Conservation (phyloP, 2,329 filamentous ascomycete genomes). For the Triangularia verruculosa region DNA sequence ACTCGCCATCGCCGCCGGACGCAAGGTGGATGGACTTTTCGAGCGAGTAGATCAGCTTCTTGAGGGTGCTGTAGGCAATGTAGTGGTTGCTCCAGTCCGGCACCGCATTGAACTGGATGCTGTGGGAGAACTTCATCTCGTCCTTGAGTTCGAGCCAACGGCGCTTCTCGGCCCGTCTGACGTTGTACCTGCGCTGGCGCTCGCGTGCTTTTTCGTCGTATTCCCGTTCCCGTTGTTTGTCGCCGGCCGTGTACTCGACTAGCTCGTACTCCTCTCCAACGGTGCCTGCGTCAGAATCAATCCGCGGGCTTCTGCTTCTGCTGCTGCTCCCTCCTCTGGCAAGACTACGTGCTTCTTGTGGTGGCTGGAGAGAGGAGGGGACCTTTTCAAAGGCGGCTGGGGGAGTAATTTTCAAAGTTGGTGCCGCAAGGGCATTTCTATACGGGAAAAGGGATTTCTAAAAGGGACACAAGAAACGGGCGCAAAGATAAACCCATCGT, state of each 20-base stretch:
- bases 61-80: slow-evolving; percentile 96
- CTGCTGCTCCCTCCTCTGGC: slow-evolving; percentile 13
- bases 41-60: slow-evolving; percentile 96
- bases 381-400: background rate
- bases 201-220: slow-evolving; percentile 10
- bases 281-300: background rate
- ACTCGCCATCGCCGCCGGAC: slow-evolving; percentile 69
- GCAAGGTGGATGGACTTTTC: slow-evolving; percentile 77
- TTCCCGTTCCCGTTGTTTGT: background rate
- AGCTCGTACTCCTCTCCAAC: slow-evolving; percentile 22
- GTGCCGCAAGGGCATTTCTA: background rate
- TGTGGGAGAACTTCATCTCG: slow-evolving; percentile 99
- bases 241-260: slow-evolving; percentile 14
- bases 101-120: slow-evolving; percentile 98
- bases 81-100: slow-evolving; percentile 99
- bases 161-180: slow-evolving; percentile 61
- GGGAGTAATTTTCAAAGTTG: slow-evolving; percentile 8
- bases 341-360: background rate
- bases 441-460: background rate
- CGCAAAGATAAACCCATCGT: slow-evolving; percentile 4
- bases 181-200: slow-evolving; percentile 19
- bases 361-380: slow-evolving; percentile 8
- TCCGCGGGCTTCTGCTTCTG: background rate
- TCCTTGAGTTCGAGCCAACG: slow-evolving; percentile 67
- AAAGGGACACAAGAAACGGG: background rate